phyloP scores from a whole-genome alignment of 2,329 filamentous ascomycete genomes.

The Calonectria pseudoreteaudii region DNA sequence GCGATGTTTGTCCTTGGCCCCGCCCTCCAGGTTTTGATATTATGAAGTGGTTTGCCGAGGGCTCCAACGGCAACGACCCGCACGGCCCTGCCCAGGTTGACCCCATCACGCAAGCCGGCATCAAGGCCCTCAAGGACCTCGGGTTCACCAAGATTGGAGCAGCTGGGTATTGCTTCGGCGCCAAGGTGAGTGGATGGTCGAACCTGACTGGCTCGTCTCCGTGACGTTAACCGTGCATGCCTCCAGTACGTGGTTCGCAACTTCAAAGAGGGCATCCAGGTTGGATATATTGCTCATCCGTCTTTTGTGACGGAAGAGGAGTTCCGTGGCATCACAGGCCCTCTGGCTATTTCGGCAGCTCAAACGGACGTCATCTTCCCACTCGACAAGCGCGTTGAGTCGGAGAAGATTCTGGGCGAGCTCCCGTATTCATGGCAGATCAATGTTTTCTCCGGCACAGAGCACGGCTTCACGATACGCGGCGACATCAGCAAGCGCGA shows the following conservation, averaged over 20 bases:
- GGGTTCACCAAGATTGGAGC: background rate
- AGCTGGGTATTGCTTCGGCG: background rate
- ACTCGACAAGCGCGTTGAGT: constrained; percentile 63
- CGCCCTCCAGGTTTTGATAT: constrained; percentile 45
- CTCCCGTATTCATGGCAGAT: constrained; percentile 73
- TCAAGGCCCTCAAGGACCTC: constrained; percentile 66
- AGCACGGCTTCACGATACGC: constrained; percentile 81
- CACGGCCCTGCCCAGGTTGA: constrained; percentile 49
- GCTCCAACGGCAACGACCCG: constrained; percentile 60
- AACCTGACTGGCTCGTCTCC: background rate
- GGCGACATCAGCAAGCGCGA: constrained; percentile 64
- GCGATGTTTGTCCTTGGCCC: constrained; percentile 43
- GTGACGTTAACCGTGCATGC: background rate
- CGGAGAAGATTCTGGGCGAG: constrained; percentile 69
- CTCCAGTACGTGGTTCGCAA: constrained; percentile 76
- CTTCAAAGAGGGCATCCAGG: constrained; percentile 67
- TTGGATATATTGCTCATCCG: constrained; percentile 73
- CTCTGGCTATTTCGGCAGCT: constrained; percentile 74
- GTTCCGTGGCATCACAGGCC: constrained; percentile 72
- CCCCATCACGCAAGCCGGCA: constrained; percentile 47
- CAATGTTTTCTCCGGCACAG: constrained; percentile 74
- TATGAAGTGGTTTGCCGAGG: constrained; percentile 50
- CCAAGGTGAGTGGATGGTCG: background rate
- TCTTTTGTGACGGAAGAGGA: constrained; percentile 71
- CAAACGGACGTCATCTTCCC: constrained; percentile 77